A percentile compares a stretch with the other conserved stretches of the same genome.
Evolutionary conservation across 495 filamentous ascomycete genomes (phyloP).

Genomic region (Lasiosphaeria miniovina): DNA sequence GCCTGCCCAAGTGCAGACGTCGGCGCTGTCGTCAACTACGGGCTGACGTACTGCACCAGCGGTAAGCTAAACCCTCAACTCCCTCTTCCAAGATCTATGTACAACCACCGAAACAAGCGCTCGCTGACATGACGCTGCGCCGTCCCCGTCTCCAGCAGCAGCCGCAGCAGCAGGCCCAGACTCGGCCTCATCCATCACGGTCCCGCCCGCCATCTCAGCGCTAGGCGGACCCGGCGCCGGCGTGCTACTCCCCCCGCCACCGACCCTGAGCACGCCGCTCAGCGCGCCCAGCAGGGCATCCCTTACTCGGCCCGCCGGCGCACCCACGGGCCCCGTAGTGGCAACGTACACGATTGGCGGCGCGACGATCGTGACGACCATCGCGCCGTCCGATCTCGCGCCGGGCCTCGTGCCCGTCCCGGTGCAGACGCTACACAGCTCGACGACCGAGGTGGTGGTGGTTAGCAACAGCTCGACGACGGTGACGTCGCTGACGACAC

Average conservation of each 20-base stretch:
- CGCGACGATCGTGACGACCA: too few relatives aligned
- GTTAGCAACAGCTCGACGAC: too few relatives aligned
- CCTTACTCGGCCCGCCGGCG: neutral
- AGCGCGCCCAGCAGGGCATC: too few relatives aligned
- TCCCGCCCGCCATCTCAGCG: neutral
- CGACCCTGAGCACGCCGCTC: neutral
- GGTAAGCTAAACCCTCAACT: neutral
- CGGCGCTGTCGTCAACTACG: slow-evolving; percentile 4
- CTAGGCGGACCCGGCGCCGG: neutral
- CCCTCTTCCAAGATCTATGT: neutral
- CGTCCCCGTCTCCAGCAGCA: neutral
- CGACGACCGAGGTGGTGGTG: too few relatives aligned
- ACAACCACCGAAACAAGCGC: neutral
- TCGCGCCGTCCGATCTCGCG: too few relatives aligned
- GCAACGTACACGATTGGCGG: too few relatives aligned
- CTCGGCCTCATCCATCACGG: neutral
- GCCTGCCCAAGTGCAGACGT: slow-evolving; percentile 9
- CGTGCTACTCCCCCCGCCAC: neutral
- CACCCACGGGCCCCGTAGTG: neutral
- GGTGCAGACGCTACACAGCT: too few relatives aligned
- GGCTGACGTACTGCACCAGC: neutral
- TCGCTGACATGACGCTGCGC: slow-evolving; percentile 1
- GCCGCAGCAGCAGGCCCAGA: neutral
- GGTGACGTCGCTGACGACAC: too few relatives aligned
- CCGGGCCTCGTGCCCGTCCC: too few relatives aligned